phyloP scores from a whole-genome alignment of 805 yeast species.

The Pichia nakasei region DNA sequence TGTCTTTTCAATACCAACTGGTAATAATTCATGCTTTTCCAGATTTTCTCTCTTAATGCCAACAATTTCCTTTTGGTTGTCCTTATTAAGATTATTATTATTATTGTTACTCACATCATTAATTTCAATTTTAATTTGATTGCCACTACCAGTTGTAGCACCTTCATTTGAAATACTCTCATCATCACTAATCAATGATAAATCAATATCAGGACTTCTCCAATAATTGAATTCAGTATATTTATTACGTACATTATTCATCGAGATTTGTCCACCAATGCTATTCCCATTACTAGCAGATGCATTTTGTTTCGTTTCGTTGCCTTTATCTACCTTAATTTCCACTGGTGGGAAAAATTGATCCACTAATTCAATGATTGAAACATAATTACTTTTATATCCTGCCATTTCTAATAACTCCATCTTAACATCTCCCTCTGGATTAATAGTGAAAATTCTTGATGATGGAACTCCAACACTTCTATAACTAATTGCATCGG shows the following conservation, averaged over 20 bases:
- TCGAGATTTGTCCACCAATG: constrained; percentile 1
- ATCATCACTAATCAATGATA: constrained; percentile 35
- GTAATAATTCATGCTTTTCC: too few relatives aligned
- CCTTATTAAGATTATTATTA: too few relatives aligned
- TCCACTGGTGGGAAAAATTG: constrained; percentile 90
- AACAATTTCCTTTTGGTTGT: neutral
- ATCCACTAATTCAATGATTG: constrained; percentile 89
- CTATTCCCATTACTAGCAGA: neutral
- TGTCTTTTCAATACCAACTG: neutral
- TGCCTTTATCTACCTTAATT: constrained; percentile 2
- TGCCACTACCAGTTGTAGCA: neutral
- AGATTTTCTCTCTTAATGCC: too few relatives aligned
- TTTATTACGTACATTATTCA: constrained; percentile 39
- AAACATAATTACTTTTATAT: constrained; percentile 76
- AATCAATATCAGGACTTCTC: constrained; percentile 69
- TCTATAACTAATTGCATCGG: constrained; percentile 92
- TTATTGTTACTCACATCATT: neutral
- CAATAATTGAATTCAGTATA: constrained; percentile 87
- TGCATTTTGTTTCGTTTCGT: neutral
- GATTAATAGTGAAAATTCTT: constrained; percentile 88
- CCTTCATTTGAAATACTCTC: constrained; percentile 33
- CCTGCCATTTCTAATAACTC: constrained; percentile 93
- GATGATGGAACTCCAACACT: constrained; percentile 92
- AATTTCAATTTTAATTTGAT: neutral
- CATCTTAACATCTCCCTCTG: constrained; percentile 96